Base-by-base conservation (phyloP, 2,329 filamentous ascomycete species). In the Sporothrix variecibatus region DNA sequence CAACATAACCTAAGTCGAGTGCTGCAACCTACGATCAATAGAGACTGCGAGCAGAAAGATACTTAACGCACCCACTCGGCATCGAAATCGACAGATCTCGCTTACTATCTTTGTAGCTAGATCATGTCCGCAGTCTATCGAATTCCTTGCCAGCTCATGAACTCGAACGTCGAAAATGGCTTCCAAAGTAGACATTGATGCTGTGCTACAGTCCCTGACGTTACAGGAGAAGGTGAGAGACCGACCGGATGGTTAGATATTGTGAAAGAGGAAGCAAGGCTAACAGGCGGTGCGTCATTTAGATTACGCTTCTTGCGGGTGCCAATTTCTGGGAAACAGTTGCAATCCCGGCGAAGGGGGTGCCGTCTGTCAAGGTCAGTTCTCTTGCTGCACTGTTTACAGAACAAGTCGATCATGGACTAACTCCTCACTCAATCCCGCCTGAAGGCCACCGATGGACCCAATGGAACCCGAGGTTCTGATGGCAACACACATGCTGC, bases 401-500 rank as follows among this genome's bases (percentile, higher is more conserved):
- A 3, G 15, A 12, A 49, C 46, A 49, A 49, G 11, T 49, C 15
- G 46, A 49, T 7, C 46, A 20, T 12, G 15, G 46, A 49, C 46
- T 49, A 15, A 49, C 40, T 43, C 40, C 40, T 43, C 7, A 12
- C n/a, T n/a, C n/a, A n/a, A n/a, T n/a, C n/a, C n/a, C n/a, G n/a
- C n/a, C n/a, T n/a, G 40, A 43, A 43, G 40, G 12, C 40, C 11
- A 91, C 88, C 31, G 91, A 93, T 82, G 91, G 91, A 0, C 91
- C 91, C 1, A 93, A 93, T 80, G 91, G 91, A 38, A 89, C 91
- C 62, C 88, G 91, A 31, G 91, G 91, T 20, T 90, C 88, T 1
- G 91, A 91, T 70, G 90, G 90, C 58, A 90, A 90, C 31, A 90
- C 87, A 70, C 89, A 88, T 82, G 92, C 93, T 62, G 93, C n/a